Base-by-base conservation (phyloP, 2,329 filamentous ascomycete genomes). In the Monascus ruber region DNA sequence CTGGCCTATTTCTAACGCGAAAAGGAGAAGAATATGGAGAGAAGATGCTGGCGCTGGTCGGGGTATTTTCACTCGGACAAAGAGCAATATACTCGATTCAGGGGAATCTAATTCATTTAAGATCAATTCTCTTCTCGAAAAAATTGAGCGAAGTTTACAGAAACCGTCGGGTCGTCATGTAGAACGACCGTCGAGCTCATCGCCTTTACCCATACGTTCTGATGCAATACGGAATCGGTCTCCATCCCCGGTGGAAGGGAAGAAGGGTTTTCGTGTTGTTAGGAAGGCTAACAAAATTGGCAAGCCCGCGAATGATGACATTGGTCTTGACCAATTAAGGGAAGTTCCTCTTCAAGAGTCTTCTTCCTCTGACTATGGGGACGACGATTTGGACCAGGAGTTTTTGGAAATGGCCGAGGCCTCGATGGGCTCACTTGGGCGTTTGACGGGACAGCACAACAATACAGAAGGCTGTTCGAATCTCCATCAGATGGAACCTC, bases 41-140 rank as follows among this genome's bases (percentile, higher is more conserved):
- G 58, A 59, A 38, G 55, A 64, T 24, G 46, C 52, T 9, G 70
- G 68, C 43, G 65, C 62, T 46, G 67, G 69, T 41, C 70, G 72
- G 26, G 55, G 62, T 28, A 55, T 64, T 7, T 69, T 69, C 44
- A 58, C 60, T 36, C 58, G 64, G 10, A 56, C 63, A 31, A 62
- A 48, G 36, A 63, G 62, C 44, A 62, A 63, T 42, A 52, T 65
- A 33, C 45, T 65, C 29, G 57, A 60, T 31, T 52, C 61, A 17
- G 55, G 61, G 9, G 53, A 58, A 24, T 51, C 62, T 5, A 68
- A 64, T 44, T 56, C 63, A 31, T 69, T 70, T 5, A 65, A 64
- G 35, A 64, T 73, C 31, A 70, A 62, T 42, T 75, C 77, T 10
- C 62, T 88, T 38, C 64, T 88, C 17, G 74, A 84, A 50, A 80